These are phyloP conservation scores for Colletotrichum sp. DNA, from an alignment of 2,329 filamentous ascomycete species.

Conservation along the genomic window DNA sequence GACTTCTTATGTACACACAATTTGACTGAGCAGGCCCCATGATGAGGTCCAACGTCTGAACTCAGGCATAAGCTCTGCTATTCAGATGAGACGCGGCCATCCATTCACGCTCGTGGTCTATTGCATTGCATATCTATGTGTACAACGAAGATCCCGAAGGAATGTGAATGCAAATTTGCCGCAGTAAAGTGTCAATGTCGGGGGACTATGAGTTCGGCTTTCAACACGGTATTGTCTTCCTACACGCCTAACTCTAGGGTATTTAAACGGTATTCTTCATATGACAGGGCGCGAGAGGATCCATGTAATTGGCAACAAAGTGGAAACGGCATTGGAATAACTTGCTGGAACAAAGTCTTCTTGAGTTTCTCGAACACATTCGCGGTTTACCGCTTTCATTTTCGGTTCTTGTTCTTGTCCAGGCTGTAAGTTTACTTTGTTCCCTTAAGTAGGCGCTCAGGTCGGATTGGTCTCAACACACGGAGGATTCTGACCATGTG, in stretches of 20 bases:
- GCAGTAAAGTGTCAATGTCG: no score
- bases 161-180: no score
- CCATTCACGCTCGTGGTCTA: rapidly evolving
- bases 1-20: rapidly evolving
- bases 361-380: not conserved
- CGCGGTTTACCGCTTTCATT: not conserved
- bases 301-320: rapidly evolving
- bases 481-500: no score
- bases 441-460: no score
- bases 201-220: not conserved
- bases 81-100: rapidly evolving
- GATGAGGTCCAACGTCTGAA: not conserved
- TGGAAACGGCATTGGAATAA: not conserved
- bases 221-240: not conserved
- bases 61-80: rapidly evolving
- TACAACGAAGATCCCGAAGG: no score
- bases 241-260: not conserved
- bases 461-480: no score
- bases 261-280: not conserved
- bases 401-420: not conserved
- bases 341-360: not conserved
- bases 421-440: not conserved
- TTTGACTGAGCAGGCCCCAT: rapidly evolving
- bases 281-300: not conserved
- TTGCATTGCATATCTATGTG: not conserved